These are phyloP conservation scores for Lophiotrema nucula DNA, from an alignment of 495 filamentous ascomycete genomes.

Conservation along the genomic window DNA sequence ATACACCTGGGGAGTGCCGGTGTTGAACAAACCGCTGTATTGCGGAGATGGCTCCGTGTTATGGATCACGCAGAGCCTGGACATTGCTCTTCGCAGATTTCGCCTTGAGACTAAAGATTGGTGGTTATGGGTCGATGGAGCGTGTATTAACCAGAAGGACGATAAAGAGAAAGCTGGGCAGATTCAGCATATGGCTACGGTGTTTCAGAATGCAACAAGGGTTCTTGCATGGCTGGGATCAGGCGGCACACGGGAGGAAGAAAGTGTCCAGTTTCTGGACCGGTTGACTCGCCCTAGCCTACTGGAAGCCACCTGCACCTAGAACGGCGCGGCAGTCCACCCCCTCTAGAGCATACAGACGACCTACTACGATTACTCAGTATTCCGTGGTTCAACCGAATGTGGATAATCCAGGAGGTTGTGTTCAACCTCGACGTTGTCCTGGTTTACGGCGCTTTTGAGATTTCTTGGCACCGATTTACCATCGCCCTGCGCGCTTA, in stretches of 20 bases:
- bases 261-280: background rate
- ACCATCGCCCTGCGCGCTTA: background rate
- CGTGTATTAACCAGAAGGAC: slow-evolving; percentile 32
- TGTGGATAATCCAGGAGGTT: slow-evolving; percentile 19
- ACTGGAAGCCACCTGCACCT: too few species aligned
- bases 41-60: background rate
- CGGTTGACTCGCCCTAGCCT: background rate
- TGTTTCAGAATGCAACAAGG: slow-evolving; percentile 32
- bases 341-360: background rate
- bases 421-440: slow-evolving; percentile 1
- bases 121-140: slow-evolving; percentile 10
- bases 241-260: background rate
- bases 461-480: background rate
- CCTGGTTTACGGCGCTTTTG: background rate
- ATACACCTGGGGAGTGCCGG: slow-evolving; percentile 16
- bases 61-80: slow-evolving; percentile 3
- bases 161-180: slow-evolving; percentile 33
- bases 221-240: slow-evolving; percentile 38
- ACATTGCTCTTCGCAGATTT: background rate
- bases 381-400: slow-evolving; percentile 1
- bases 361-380: background rate
- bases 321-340: background rate
- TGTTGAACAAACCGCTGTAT: background rate
- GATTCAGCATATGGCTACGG: slow-evolving; percentile 35
- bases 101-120: background rate